These are phyloP conservation scores for Endothia cerciana DNA, from an alignment of 2,329 filamentous ascomycete species.

Conservation along the genomic window DNA sequence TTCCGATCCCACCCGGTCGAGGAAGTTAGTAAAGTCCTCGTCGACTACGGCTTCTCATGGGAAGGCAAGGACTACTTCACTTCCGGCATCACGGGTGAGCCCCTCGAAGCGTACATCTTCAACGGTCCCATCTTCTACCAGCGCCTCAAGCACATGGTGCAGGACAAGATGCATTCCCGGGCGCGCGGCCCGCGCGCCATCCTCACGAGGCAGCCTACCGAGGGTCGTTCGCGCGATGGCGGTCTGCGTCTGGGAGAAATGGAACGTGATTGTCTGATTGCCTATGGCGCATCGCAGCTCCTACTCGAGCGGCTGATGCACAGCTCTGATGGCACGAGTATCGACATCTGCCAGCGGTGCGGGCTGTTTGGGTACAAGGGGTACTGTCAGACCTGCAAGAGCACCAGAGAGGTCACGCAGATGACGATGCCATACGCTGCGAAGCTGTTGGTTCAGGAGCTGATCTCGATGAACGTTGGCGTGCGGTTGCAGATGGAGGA, in stretches of 20 bases:
- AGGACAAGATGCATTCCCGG: conserved; percentile 99
- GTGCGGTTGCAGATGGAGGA: conserved; percentile 89
- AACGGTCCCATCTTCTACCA: conserved; percentile 99
- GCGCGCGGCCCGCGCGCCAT: conserved; percentile 88
- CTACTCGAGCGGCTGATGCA: conserved; percentile 94
- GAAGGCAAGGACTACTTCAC: conserved; percentile 98
- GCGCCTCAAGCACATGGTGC: conserved; percentile 99
- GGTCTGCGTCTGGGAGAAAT: conserved; percentile 95
- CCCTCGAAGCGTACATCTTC: conserved; percentile 94
- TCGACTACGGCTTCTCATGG: conserved; percentile 91
- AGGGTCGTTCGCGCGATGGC: conserved; percentile 90
- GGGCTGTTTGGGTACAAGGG: conserved; percentile 95
- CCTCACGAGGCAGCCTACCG: conserved; percentile 91
- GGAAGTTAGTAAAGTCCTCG: conserved; percentile 83
- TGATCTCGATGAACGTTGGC: conserved; percentile 99
- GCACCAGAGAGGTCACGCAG: conserved; percentile 79
- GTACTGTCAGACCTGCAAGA: conserved; percentile 92
- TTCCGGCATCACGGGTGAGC: conserved; percentile 91
- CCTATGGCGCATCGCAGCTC: conserved; percentile 92
- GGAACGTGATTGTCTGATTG: conserved; percentile 97
- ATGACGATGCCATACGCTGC: conserved; percentile 99
- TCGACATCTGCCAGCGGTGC: conserved; percentile 93
- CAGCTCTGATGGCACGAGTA: conserved; percentile 84
- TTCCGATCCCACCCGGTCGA: conserved; percentile 84
- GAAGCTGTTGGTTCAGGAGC: conserved; percentile 92